A percentile compares a stretch with the other conserved stretches of the same genome.
phyloP scores from a whole-genome alignment of 352 stramenopile genomes.

The Globisporangium radiosum region DNA sequence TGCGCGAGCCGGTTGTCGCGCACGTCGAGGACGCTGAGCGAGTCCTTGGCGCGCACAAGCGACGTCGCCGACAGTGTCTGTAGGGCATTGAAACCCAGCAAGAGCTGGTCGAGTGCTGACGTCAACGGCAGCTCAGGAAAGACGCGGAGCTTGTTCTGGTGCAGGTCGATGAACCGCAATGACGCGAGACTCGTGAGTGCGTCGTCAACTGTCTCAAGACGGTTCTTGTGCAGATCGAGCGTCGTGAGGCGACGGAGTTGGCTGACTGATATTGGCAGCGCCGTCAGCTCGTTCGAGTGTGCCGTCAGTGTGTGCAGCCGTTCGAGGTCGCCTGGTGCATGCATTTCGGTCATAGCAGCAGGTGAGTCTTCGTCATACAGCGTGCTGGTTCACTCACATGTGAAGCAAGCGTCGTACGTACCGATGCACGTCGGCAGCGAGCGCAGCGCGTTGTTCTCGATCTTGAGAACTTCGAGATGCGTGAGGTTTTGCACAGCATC shows the following conservation, averaged over 20 bases:
- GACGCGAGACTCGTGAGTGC: constrained; percentile 25
- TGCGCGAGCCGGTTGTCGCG: constrained; percentile 72
- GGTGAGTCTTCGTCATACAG: no score
- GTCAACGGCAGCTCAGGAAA: constrained; percentile 53
- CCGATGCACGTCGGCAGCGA: constrained; percentile 46
- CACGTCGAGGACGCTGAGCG: constrained; percentile 67
- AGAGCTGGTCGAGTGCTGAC: constrained; percentile 54
- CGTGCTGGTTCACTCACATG: no score
- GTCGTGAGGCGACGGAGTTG: constrained; percentile 37
- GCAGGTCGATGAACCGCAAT: constrained; percentile 63
- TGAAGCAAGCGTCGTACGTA: constrained; percentile 2
- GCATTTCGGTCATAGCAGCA: no score
- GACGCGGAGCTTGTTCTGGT: constrained; percentile 57
- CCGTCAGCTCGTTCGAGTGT: constrained; percentile 53
- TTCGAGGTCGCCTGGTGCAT: constrained; percentile 21
- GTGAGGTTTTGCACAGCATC: constrained; percentile 35
- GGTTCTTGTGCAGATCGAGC: constrained; percentile 76
- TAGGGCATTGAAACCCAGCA: constrained; percentile 70
- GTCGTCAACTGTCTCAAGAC: constrained; percentile 25
- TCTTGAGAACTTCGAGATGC: constrained; percentile 47
- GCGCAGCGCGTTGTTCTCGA: constrained; percentile 60
- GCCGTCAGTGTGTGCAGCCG: constrained; percentile 50
- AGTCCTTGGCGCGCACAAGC: constrained; percentile 46
- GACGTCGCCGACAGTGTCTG: constrained; percentile 33
- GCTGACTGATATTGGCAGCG: constrained; percentile 43